phyloP scores from a whole-genome alignment of 2,329 filamentous ascomycete genomes.

The Penicillium polonicum region DNA sequence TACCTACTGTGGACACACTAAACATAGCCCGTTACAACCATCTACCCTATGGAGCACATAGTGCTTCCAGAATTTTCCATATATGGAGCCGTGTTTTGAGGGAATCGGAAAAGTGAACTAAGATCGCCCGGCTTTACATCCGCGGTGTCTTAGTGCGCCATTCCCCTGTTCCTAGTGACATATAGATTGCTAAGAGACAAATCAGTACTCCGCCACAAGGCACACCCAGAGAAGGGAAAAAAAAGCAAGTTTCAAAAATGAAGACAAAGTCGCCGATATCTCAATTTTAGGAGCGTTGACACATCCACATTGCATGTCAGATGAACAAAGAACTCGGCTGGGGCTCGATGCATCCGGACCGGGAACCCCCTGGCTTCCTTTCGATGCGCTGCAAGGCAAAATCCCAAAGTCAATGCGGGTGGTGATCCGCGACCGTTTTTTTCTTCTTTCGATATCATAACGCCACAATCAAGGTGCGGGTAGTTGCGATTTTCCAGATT shows the following conservation, averaged over 20 bases:
- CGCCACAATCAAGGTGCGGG: conserved; percentile 1
- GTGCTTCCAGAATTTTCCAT: conserved; percentile 25
- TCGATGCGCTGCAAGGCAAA: conserved; percentile 14
- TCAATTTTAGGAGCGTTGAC: conserved; percentile 7
- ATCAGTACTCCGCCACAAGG: background rate
- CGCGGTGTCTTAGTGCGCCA: conserved; percentile 21
- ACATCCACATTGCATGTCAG: conserved; percentile 4
- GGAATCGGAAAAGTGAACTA: conserved; percentile 9
- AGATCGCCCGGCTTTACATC: conserved; percentile 27
- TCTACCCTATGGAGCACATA: background rate
- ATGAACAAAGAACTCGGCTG: conserved; percentile 6
- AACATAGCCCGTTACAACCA: background rate
- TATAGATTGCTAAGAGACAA: background rate
- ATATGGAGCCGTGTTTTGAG: background rate
- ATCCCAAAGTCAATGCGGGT: conserved; percentile 5
- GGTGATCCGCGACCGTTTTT: conserved; percentile 9
- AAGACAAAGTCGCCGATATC: background rate
- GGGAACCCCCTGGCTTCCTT: conserved; percentile 1
- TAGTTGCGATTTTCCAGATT: background rate
- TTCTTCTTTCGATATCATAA: background rate
- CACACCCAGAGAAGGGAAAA: conserved; percentile 4
- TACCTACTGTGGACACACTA: conserved; percentile 7
- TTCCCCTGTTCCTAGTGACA: conserved; percentile 3
- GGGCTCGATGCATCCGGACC: conserved; percentile 1
- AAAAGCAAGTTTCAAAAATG: background rate